Base-by-base conservation (phyloP, 2,329 filamentous ascomycete species). In the Phaeomoniella chlamydospora region DNA sequence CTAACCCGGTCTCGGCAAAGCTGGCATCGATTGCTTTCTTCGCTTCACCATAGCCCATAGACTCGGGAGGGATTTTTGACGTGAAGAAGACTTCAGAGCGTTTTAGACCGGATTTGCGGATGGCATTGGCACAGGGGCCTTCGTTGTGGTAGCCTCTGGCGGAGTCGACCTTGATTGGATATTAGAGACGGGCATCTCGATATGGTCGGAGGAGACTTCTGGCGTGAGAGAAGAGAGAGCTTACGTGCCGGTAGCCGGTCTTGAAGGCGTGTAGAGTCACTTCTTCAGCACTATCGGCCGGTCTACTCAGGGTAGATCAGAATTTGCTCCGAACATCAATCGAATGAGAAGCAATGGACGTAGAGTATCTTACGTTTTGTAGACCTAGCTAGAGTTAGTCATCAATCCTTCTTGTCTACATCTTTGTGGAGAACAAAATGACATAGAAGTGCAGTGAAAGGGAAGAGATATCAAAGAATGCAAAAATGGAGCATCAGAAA, bases 31-130 rank as follows among this genome's bases (percentile, higher is more conserved):
- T 50, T 3, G 45, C 38, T 34, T 45, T 13, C 14, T 74, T 76
- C 15, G 80, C 69, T 39, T 63, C 68, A 11, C 77, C 68, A 49
- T 88, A 90, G 42, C 65, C 67, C 49, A 73, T 63, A 2, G 50
- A 43, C 10, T 50, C 56, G 2, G 63, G 58, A 4, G 66, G 65
- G 5, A 77, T 64, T 49, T 78, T 78, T 41, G 66, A 72, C 4
- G 74, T 77, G 52, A 74, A 77, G 58, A 76, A 78, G 37, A 77
- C 58, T 22, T 72, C 54, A 15, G 63, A 61, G 5, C 74, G 65
- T 10, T 67, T 62, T 33, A 77, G 48, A 2, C 59, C 58, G 4
- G 67, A 66, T 36, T 61, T 59, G 1, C 59, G 52, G 41, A 77
- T 69, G 6, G 70, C 73, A 10, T 58, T 52, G 1, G 62, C 64